These are phyloP conservation scores for Rosa multiflora DNA, from an alignment of 306 rosid species.

Conservation along the genomic window DNA sequence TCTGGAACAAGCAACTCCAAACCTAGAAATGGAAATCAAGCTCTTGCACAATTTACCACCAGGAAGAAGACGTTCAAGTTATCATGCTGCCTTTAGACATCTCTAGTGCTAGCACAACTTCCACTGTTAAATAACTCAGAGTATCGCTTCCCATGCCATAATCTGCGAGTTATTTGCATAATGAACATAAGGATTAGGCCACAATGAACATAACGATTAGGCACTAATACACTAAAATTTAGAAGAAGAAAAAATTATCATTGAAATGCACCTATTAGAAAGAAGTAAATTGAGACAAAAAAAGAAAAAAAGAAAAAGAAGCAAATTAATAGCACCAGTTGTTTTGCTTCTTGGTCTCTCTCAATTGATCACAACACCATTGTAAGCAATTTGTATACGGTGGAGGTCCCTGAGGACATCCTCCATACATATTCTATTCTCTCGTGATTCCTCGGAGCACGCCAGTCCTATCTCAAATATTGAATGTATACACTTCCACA, in stretches of 20 bases:
- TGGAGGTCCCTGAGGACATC: constrained; percentile 26
- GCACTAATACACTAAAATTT: not conserved
- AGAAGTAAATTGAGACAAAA: no score
- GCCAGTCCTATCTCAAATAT: constrained; percentile 30
- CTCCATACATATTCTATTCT: constrained; percentile 29
- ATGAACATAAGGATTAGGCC: not conserved
- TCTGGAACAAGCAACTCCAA: not conserved
- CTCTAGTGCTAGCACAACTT: not conserved
- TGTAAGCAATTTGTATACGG: constrained; percentile 10
- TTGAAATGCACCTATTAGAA: not conserved
- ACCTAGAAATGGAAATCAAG: not conserved
- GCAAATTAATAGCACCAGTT: not conserved
- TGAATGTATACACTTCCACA: constrained; percentile 26
- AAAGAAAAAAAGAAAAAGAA: no score
- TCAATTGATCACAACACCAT: not conserved
- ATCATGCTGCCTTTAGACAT: not conserved
- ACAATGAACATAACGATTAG: not conserved
- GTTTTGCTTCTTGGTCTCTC: not conserved
- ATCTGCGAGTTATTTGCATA: not conserved
- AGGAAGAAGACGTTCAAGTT: not conserved
- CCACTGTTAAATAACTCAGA: not conserved
- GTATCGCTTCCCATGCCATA: not conserved
- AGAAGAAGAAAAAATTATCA: not conserved
- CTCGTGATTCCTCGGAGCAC: constrained; percentile 26
- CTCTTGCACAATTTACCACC: not conserved